Percentiles rank a stretch among this genome's conserved stretches.
phyloP scores from a whole-genome alignment of 169 alveolate species.

The Babesia ovis region DNA sequence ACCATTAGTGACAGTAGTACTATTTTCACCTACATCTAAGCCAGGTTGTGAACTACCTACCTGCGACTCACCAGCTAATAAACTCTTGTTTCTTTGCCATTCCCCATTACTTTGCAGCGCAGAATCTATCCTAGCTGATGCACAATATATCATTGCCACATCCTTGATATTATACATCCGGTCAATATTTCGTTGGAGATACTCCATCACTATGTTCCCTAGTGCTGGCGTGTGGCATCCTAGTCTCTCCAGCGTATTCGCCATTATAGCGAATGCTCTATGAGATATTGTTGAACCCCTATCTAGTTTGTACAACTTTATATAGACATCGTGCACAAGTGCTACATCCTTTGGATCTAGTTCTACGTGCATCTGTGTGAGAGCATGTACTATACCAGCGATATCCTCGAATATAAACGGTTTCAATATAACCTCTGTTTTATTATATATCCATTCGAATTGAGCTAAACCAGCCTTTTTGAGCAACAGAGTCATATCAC shows the following conservation, averaged over 20 bases:
- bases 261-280: conserved; percentile 43
- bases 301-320: conserved; percentile 7
- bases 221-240: conserved; percentile 32
- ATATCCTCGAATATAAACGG: conserved; percentile 57
- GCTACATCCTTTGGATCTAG: neutral
- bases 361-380: conserved; percentile 8
- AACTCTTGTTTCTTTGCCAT: no score
- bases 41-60: neutral
- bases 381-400: conserved; percentile 52
- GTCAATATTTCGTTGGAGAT: conserved; percentile 7
- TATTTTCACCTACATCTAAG: neutral
- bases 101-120: neutral
- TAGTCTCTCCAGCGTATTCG: conserved; percentile 48
- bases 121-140: neutral
- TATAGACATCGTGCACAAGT: conserved; percentile 13
- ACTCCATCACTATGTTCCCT: conserved; percentile 5
- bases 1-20: neutral
- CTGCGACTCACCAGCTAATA: neutral
- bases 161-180: conserved; percentile 26
- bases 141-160: conserved; percentile 47
- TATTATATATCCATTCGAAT: neutral
- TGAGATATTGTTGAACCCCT: neutral
- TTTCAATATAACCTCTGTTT: neutral
- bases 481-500: conserved; percentile 10
- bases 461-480: conserved; percentile 10